Evolutionary conservation across 1,284 basidiomycete species (phyloP), one percentile per base, ranked within the genome.

Genomic region (Termitomyces sp.): DNA sequence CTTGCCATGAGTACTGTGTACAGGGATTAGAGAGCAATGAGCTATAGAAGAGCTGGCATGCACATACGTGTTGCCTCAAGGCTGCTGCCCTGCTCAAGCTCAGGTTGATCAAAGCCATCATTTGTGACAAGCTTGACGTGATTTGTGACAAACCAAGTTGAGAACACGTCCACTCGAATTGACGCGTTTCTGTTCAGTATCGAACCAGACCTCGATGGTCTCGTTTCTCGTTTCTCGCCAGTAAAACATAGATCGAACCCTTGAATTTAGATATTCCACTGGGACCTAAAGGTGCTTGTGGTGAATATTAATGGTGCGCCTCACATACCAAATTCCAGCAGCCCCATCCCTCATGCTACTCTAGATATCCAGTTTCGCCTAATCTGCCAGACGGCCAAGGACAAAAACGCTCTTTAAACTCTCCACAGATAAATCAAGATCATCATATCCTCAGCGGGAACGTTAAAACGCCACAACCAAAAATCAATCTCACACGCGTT

Each of bases 1-100:
- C 52, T 43, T 14, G 50, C 3, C 58, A 61, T 61, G 16, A 28
- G 41, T 46, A 3, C 11, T 7, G 3, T 46, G 8, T 13, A 37
- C 9, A 35, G 5, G n/a, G 9, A 42, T 14, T 42, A 11, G 6
- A 24, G 10, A 42, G 31, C 19, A 14, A 43, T 9, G 1, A 10
- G 18, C 8, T 35, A 33, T 26, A 26, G 16, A 24, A 19, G 16
- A n/a, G 34, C 38, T 14, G 9, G 16, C 24, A 24, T 38, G 24
- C 46, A 33, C n/a, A 9, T 43, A 43, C 28, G 42, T 43, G 35
- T 28, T 28, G 46, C 46, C 46, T 47, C 45, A n/a, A 46, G 34
- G 19, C 44, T n/a, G 2, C 10, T 14, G 16, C 16, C 9, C 37
- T 38, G 19, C n/a, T n/a, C n/a, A 34, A 18, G 14, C 16, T 16